These are phyloP conservation scores for Pistacia atlantica DNA, from an alignment of 345 rosid species.

Conservation along the genomic window DNA sequence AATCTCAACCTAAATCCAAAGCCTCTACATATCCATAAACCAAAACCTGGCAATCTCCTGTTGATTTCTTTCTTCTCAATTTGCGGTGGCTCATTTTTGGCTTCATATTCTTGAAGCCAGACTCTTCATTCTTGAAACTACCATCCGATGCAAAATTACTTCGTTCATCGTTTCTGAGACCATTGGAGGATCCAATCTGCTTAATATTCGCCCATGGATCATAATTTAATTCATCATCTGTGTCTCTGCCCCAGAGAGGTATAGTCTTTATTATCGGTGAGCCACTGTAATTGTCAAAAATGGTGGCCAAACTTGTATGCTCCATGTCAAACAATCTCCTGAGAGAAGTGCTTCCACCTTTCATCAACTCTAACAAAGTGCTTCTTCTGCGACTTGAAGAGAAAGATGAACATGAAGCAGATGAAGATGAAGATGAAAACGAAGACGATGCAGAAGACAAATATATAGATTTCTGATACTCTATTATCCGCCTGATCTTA, in stretches of 20 bases:
- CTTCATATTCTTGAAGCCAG: conserved; percentile 2
- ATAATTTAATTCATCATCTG: conserved; percentile 20
- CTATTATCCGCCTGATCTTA: conserved; percentile 43
- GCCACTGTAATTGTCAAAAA: conserved; percentile 49
- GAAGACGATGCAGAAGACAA: conserved; percentile 36
- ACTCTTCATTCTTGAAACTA: conserved; percentile 20
- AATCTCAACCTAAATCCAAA: conserved; percentile 38
- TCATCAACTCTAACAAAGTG: conserved; percentile 48
- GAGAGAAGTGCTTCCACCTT: conserved; percentile 43
- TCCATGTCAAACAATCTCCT: conserved; percentile 58
- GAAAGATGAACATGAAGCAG: conserved; percentile 29
- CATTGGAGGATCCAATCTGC: conserved; percentile 8
- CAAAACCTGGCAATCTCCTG: conserved; percentile 48
- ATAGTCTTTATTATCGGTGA: conserved; percentile 43
- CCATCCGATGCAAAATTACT: conserved; percentile 32
- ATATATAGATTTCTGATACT: conserved; percentile 47
- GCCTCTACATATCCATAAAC: conserved; percentile 34
- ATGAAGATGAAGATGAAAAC: conserved; percentile 11
- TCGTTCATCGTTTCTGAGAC: conserved; percentile 2
- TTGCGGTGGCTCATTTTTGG: background rate
- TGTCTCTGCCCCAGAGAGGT: conserved; percentile 51
- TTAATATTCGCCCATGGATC: conserved; percentile 50
- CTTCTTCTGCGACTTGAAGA: conserved; percentile 28
- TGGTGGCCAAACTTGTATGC: conserved; percentile 46
- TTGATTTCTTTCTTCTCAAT: conserved; percentile 48